Conservation (phyloP, 257 asterid genomes). For the Solanum commersonii region DNA sequence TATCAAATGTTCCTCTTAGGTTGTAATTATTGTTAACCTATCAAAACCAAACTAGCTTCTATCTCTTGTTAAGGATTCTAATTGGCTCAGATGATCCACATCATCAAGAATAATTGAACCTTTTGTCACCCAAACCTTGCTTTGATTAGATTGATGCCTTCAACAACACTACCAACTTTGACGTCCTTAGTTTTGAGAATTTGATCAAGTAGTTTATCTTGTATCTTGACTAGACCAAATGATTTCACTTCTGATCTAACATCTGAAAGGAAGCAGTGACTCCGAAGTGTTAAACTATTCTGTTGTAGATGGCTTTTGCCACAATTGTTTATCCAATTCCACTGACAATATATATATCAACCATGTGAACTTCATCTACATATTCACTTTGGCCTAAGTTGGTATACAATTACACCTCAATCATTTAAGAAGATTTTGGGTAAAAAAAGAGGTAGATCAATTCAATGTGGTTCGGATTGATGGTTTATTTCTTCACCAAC, state of each 20-base stretch:
- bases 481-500: not conserved
- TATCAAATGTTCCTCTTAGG: not conserved
- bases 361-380: not conserved
- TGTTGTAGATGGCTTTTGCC: not conserved
- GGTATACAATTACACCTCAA: not conserved
- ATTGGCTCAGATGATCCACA: too few relatives aligned
- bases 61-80: too few relatives aligned
- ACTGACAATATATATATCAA: not conserved
- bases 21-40: too few relatives aligned
- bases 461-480: not conserved
- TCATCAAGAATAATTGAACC: too few relatives aligned
- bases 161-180: too few relatives aligned
- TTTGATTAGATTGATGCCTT: too few relatives aligned
- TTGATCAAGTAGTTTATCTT: too few relatives aligned
- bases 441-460: not conserved
- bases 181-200: too few relatives aligned
- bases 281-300: not conserved
- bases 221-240: too few relatives aligned
- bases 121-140: too few relatives aligned
- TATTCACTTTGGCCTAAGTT: not conserved
- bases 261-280: not conserved
- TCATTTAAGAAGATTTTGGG: not conserved
- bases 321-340: not conserved
- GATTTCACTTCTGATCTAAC: not conserved
- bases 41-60: not conserved